A percentile compares a stretch with the other conserved stretches of the same genome.
phyloP scores from a whole-genome alignment of 164 flowering plant species.

The Magnolia officinalis region DNA sequence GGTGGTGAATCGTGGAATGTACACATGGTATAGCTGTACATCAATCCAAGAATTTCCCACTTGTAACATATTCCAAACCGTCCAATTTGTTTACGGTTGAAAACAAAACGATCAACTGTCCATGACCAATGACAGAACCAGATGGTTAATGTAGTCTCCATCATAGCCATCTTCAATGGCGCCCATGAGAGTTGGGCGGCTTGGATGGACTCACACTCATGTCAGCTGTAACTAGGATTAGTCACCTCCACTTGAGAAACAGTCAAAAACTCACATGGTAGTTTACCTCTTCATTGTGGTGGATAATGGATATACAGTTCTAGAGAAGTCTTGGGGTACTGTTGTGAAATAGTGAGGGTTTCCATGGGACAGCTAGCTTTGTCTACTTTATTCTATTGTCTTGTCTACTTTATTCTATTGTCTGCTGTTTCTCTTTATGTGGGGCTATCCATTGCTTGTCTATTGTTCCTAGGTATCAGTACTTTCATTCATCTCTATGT shows the following conservation, averaged over 20 bases:
- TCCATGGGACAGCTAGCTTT: background rate
- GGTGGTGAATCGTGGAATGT: too few relatives aligned
- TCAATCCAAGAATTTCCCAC: too few relatives aligned
- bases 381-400: background rate
- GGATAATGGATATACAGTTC: background rate
- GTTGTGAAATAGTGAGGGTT: background rate
- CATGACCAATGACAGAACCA: too few relatives aligned
- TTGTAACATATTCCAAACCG: too few relatives aligned
- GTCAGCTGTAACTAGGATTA: background rate
- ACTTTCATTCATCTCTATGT: background rate
- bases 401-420: background rate
- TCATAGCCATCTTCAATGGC: too few relatives aligned
- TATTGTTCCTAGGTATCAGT: background rate
- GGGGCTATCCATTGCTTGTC: background rate
- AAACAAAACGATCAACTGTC: too few relatives aligned
- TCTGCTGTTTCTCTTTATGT: background rate
- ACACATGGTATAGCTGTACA: too few relatives aligned
- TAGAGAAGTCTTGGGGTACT: background rate
- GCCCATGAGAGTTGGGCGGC: too few relatives aligned
- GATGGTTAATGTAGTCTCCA: too few relatives aligned
- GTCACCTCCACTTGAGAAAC: background rate
- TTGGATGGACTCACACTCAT: too few relatives aligned
- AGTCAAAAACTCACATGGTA: background rate
- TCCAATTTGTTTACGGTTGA: too few relatives aligned
- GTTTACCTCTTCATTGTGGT: background rate